Evolutionary conservation across 1,139 yeast genomes (phyloP).

Genomic region (Candida tetrigidarum): DNA sequence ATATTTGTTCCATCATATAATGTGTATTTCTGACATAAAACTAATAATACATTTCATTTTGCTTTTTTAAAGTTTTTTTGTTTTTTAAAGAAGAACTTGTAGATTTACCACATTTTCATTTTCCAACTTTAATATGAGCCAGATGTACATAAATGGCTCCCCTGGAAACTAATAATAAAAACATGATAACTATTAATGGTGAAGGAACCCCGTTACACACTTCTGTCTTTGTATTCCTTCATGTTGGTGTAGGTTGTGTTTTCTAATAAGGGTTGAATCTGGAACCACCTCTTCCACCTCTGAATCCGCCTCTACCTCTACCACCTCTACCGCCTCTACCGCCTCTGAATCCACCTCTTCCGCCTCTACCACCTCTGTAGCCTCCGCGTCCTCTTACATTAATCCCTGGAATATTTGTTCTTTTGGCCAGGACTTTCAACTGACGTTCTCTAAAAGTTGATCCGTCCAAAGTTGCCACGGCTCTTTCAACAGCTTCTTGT

Average conservation of each 20-base stretch:
- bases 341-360: conserved; percentile 28
- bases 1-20: neutral
- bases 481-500: conserved; percentile 62
- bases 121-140: neutral
- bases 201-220: too few species aligned
- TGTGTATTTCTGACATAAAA: neutral
- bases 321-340: conserved; percentile 28
- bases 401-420: conserved; percentile 81
- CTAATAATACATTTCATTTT: conserved; percentile 2
- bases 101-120: too few species aligned
- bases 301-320: conserved; percentile 26
- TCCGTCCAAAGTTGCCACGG: conserved; percentile 67
- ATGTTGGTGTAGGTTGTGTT: neutral
- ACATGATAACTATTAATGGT: neutral
- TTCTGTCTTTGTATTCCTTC: neutral
- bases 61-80: neutral
- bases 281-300: conserved; percentile 29
- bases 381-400: conserved; percentile 47
- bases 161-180: too few species aligned
- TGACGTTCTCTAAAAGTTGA: conserved; percentile 67
- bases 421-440: conserved; percentile 71
- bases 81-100: neutral
- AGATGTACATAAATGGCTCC: neutral
- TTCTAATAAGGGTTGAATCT: conserved; percentile 27
- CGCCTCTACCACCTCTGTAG: conserved; percentile 34